A percentile compares a stretch with the other conserved stretches of the same genome.
Evolutionary conservation across 345 rosid genomes (phyloP).

Genomic region (Conringia planisiliqua): DNA sequence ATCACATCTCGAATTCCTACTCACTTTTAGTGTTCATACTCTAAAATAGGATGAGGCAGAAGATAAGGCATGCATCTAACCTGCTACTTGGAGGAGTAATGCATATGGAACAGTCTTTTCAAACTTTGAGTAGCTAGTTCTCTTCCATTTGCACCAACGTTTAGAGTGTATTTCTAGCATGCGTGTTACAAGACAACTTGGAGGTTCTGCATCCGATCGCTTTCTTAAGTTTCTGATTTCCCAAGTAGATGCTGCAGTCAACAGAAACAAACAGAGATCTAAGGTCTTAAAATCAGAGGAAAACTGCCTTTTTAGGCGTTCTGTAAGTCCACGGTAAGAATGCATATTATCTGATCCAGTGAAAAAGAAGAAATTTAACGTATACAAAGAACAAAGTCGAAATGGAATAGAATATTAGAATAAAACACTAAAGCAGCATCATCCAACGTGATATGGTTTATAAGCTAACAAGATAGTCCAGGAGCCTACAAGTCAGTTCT

Average conservation of each 20-base stretch:
- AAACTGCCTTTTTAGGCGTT: not conserved
- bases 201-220: slow-evolving; percentile 52
- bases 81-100: slow-evolving; percentile 81
- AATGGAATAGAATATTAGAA: slow-evolving; percentile 2
- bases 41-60: not conserved
- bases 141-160: slow-evolving; percentile 84
- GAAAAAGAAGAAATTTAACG: slow-evolving; percentile 4
- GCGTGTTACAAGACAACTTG: slow-evolving; percentile 76
- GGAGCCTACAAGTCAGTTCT: not conserved
- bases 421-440: slow-evolving; percentile 9
- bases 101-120: slow-evolving; percentile 80
- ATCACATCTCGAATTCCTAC: slow-evolving; percentile 7
- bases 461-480: not conserved
- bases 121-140: slow-evolving; percentile 65
- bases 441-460: not conserved
- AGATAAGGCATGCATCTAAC: slow-evolving; percentile 36
- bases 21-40: slow-evolving; percentile 3
- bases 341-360: slow-evolving; percentile 7
- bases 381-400: not conserved
- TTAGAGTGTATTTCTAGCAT: slow-evolving; percentile 72
- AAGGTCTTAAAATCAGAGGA: not conserved
- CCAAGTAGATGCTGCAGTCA: slow-evolving; percentile 84
- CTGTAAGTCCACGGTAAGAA: slow-evolving; percentile 6
- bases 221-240: slow-evolving; percentile 67
- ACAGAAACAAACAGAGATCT: slow-evolving; percentile 15